Evolutionary conservation across 495 filamentous ascomycete genomes (phyloP).

Genomic region (Xylaria palmicola): DNA sequence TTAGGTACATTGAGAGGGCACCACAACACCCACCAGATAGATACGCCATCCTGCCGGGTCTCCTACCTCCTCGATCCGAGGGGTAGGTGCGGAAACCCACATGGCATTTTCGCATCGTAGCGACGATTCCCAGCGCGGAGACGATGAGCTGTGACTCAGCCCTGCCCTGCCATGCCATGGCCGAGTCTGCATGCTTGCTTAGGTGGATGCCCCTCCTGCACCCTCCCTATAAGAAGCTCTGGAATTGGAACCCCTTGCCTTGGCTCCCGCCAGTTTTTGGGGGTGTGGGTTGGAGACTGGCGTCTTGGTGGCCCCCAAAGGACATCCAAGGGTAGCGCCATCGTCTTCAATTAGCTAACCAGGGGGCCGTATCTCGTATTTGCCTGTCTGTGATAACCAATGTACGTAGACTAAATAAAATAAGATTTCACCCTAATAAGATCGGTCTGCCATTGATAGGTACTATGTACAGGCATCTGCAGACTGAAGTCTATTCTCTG

Average conservation of each 20-base stretch:
- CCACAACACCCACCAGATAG: background rate
- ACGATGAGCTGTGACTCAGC: conserved; percentile 3
- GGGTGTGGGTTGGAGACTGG: background rate
- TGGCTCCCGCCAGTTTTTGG: no score
- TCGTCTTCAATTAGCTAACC: no score
- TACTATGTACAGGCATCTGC: no score
- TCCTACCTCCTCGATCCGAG: background rate
- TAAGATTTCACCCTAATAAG: no score
- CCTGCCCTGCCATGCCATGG: background rate
- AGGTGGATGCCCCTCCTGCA: background rate
- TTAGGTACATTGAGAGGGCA: background rate
- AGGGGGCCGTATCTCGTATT: no score
- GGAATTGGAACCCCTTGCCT: no score
- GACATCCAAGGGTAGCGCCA: no score
- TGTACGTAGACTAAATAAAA: no score
- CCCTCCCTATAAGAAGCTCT: background rate
- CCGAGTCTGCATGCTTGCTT: background rate
- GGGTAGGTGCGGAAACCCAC: background rate
- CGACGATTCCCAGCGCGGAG: background rate
- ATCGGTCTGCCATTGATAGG: no score
- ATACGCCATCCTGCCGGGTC: background rate
- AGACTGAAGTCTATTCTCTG: no score
- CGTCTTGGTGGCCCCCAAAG: background rate
- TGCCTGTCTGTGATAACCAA: no score
- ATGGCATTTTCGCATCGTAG: background rate